phyloP scores from a whole-genome alignment of 768 basidiomycete species.

The Phanerochaete carnosa region DNA sequence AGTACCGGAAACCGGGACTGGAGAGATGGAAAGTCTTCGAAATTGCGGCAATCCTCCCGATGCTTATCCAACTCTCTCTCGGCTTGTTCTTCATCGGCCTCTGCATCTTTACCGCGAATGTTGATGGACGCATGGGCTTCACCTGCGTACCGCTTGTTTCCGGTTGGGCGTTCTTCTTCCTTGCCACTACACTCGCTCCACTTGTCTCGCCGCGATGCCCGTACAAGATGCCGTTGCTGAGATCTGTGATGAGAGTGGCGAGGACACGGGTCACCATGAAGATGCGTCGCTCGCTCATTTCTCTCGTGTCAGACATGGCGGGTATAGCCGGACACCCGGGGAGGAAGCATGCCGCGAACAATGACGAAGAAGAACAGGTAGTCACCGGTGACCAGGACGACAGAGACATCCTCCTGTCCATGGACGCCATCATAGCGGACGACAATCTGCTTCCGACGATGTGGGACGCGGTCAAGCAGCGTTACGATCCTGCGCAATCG shows the following conservation, averaged over 20 bases:
- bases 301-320: not conserved
- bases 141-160: not conserved
- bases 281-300: not conserved
- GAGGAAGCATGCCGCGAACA: not conserved
- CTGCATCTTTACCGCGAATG: not conserved
- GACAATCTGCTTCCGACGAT: not conserved
- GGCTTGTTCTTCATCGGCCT: conserved; percentile 1
- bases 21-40: conserved; percentile 6
- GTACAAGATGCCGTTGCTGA: not conserved
- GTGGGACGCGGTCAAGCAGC: not conserved
- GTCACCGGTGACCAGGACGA: not conserved
- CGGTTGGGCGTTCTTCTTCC: not conserved
- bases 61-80: conserved; percentile 9
- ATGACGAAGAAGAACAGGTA: not conserved
- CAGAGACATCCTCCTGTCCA: not conserved
- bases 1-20: conserved; percentile 6
- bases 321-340: not conserved
- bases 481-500: no score
- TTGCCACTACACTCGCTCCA: not conserved
- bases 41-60: conserved; percentile 7
- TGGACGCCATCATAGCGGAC: not conserved
- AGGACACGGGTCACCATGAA: not conserved
- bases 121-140: not conserved
- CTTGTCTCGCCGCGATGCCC: not conserved
- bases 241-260: not conserved